phyloP scores from a whole-genome alignment of 129 eudicot genomes.

The sunflower (Helianthus annuus) region HanXRQr2.0-SUNRISE NC_035437.2:40608242-40608741 shows the following conservation, averaged over 20 bases:
- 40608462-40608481: background rate
- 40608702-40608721: background rate
- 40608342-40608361: too few relatives aligned
- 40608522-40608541: background rate
- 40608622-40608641: constrained; percentile 2
- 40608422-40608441: background rate
- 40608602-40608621: background rate
- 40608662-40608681: background rate
- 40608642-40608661: background rate
- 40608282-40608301: background rate
- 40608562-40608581: background rate
- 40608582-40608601: background rate
- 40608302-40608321: background rate
- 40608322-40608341: background rate
- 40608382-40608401: background rate
- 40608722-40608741: too few relatives aligned
- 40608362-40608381: background rate
- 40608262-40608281: background rate
- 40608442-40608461: background rate
- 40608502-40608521: background rate
- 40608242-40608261: background rate
- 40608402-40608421: background rate
- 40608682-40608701: background rate
- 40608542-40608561: background rate
- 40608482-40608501: background rate